Base-by-base conservation (phyloP, 108 stramenopile species). In the Stephanodiscus minutulus region DNA sequence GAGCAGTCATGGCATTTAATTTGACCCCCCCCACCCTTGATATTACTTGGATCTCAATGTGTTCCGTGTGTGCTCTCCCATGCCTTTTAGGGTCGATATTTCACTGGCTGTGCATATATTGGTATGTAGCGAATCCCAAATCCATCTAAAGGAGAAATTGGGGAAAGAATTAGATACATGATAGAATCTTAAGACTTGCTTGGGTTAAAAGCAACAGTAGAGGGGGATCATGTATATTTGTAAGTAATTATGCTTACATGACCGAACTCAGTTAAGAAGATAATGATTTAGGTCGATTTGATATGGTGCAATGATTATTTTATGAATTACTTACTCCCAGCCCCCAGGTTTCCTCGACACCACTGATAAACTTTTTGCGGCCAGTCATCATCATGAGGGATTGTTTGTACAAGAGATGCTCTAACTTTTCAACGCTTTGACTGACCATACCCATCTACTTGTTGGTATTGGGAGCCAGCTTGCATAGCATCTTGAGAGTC, bases 341-440 rank as follows among this genome's bases (percentile, higher is more conserved):
- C 5, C 17, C 35, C 37, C 44, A 15, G 43, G 21, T 18, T 9
- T 64, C 55, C 18, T 77, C 76, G n/a, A 77, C 50, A 13, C 68
- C 41, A 64, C 54, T 77, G 33, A 43, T 31, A 59, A 69, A 77
- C 22, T 77, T 53, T 33, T 68, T 79, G 8, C 77, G 50, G 25
- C 83, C 86, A 0, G 85, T 86, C 55, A 90, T 90, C 64, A 88
- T 73, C 49, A 84, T 82, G 25, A 96, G 72, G 64, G 82, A 86
- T 63, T 93, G 79, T 55, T 96, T 93, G 64, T 96, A 96, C 59
- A 91, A 75, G 68, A 96, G 84, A 5, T 85, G 77, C 68, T 94
- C 89, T 31, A 94, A 48, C 68, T 96, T 96, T 43, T 88, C 85
- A 7, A 93, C 85, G 49, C 73, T 83, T 7, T 59, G 41, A 44